A percentile compares a stretch with the other conserved stretches of the same genome.
Conservation (phyloP, 495 filamentous ascomycete genomes). For the Cairneyella variabilis region DNA sequence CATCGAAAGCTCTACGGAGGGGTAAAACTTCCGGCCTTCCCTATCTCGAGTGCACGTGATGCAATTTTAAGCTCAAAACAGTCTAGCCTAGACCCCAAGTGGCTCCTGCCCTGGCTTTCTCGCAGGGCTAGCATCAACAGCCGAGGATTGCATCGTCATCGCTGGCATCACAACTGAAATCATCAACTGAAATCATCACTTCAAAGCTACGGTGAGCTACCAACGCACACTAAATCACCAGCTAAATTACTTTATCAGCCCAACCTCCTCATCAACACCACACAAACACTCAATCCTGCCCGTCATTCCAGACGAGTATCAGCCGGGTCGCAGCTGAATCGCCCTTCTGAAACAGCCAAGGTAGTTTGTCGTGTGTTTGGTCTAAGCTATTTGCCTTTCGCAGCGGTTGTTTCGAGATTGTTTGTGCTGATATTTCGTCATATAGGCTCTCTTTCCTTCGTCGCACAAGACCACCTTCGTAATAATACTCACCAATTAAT, state of each 20-base stretch:
- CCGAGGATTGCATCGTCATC: slow-evolving; percentile 2
- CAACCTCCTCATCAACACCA: not conserved
- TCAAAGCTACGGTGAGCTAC: not conserved
- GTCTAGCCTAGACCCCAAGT: too few species aligned
- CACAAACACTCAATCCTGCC: not conserved
- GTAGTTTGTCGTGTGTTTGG: slow-evolving; percentile 4
- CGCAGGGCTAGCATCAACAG: too few species aligned
- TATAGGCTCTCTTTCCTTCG: not conserved
- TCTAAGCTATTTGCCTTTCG: not conserved
- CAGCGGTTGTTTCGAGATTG: slow-evolving; percentile 5
- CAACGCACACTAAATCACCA: not conserved
- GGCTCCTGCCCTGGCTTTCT: too few species aligned
- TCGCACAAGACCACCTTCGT: not conserved
- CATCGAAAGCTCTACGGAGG: too few species aligned
- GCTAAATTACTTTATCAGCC: not conserved
- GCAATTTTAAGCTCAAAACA: too few species aligned
- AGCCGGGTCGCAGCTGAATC: slow-evolving; percentile 10
- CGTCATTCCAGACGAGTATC: not conserved
- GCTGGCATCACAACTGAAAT: not conserved
- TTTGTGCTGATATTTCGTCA: not conserved
- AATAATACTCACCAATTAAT: not conserved
- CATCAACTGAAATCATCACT: too few species aligned
- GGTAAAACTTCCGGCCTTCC: too few species aligned
- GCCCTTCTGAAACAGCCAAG: not conserved
- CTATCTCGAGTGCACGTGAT: too few species aligned